A percentile compares a stretch with the other conserved stretches of the same genome.
Conservation (phyloP, 2,329 filamentous ascomycete genomes). For the Arthrobotrys musiformis region DNA sequence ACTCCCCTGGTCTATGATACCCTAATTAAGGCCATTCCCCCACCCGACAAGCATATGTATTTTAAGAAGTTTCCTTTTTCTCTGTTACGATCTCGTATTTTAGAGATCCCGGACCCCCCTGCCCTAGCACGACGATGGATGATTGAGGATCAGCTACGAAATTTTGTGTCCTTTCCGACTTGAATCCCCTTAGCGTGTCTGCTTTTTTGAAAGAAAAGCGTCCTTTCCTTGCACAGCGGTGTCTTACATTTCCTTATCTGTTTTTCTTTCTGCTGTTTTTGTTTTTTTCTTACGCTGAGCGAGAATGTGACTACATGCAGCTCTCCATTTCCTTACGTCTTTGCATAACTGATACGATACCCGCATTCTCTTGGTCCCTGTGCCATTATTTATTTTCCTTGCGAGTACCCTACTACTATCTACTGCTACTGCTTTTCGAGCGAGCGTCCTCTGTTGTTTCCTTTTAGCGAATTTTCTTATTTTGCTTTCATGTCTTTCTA, state of each 20-base stretch:
- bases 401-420: slow-evolving; percentile 13
- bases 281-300: not conserved
- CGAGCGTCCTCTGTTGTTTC: not conserved
- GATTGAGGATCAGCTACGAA: slow-evolving; percentile 18
- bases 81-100: slow-evolving; percentile 44
- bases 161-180: slow-evolving; percentile 8
- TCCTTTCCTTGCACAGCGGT: slow-evolving; percentile 25
- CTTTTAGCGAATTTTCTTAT: slow-evolving; percentile 9
- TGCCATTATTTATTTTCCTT: not conserved
- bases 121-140: slow-evolving; percentile 16
- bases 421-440: slow-evolving; percentile 13
- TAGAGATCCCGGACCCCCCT: slow-evolving; percentile 29
- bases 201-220: slow-evolving; percentile 23
- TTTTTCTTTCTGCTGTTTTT: not conserved
- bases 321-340: slow-evolving; percentile 12
- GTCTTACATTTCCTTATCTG: not conserved
- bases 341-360: slow-evolving; percentile 10
- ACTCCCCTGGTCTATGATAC: slow-evolving; percentile 1
- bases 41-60: slow-evolving; percentile 8
- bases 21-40: slow-evolving; percentile 1
- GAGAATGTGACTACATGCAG: slow-evolving; percentile 16
- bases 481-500: not conserved
- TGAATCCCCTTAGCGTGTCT: slow-evolving; percentile 17
- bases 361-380: slow-evolving; percentile 9
- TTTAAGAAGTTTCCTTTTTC: slow-evolving; percentile 17